Evolutionary conservation across 495 filamentous ascomycete genomes (phyloP), one percentile per base, ranked within the genome.

Genomic region (Podospora sp.): DNA sequence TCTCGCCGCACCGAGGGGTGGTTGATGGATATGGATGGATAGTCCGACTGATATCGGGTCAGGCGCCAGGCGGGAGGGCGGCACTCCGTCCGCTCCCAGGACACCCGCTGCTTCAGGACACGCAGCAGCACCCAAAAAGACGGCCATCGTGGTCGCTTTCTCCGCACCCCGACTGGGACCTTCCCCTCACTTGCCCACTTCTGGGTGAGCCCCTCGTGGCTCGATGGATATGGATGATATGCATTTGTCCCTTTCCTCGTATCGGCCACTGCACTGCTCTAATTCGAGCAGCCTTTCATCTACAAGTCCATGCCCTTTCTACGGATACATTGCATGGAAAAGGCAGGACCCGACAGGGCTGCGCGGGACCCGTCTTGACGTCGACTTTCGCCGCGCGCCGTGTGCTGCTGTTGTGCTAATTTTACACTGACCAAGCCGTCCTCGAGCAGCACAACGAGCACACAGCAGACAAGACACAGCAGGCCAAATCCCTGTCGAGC

Each of bases 111-210:
- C 11, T 46, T 46, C 11, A 46, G 40, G 40, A 46, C 29, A 60
- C 21, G 26, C 22, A 59, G 21, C 56, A 22, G 21, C 49, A n/a
- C n/a, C n/a, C n/a, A n/a, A n/a, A n/a, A n/a, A n/a, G n/a, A n/a
- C 6, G 16, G 18, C 16, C 50, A 5, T 53, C 21, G 35, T 52
- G 25, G 57, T 69, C 58, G 67, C 50, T 62, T 72, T 70, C 71
- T 72, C 71, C 68, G 70, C 67, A 71, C 63, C 50, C 8, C 51
- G 20, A 50, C 33, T 12, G 12, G 33, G 21, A 18, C 29, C 21
- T 72, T 72, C 67, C 70, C 70, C 70, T 69, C 67, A 70, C 65
- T 65, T 62, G n/a, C 25, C 20, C 52, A 40, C 18, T 60, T 29
- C 5, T 3, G 21, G n/a, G 16, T 24, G 25, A 24, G n/a, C 52